Base-by-base conservation (phyloP, 163 green algal genomes). In the Scenedesmus sp. region DNA sequence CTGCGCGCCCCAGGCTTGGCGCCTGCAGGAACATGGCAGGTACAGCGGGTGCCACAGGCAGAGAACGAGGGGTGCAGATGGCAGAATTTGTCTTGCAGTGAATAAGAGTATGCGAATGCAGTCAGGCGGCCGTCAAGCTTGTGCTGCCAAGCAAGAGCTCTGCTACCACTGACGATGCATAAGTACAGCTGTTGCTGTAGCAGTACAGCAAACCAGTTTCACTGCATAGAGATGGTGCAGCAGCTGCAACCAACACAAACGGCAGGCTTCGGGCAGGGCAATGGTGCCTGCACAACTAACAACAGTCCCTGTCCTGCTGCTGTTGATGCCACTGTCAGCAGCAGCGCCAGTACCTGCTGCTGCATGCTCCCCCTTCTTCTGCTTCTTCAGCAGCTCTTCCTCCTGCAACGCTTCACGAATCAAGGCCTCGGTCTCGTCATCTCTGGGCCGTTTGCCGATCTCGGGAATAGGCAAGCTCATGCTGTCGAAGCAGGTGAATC, bases 321-420 rank as follows among this genome's bases (percentile, higher is more conserved):
- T 59, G 23, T 57, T 4, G 10, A 83, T 23, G 77, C 77, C 15
- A 7, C 13, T 57, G 2, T 60, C 12, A 62, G 77, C 46, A 85
- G 46, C 76, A 13, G 67, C 20, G n/a, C 9, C 23, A 86, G 84
- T 90, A 86, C 91, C 88, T 7, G 6, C 60, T 9, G 89, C 76
- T 16, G 85, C 91, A 9, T 76, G 74, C 26, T 70, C 60, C 1
- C 54, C 60, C 76, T 95, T 95, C 82, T 92, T 92, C 12, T 82
- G 55, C 55, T 94, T 94, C 73, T 94, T 94, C 26, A 57, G 83
- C 7, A 86, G 82, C 87, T 96, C 67, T 74, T 97, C 94, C 6
- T 95, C 92, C 46, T 94, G 90, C 46, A 97, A 59, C 15, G 91
- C 89, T 59, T 90, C 20, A 23, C 93, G 67, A 8, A 96, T 94